Evolutionary conservation across 371 early-diverging fungal genomes (phyloP), one percentile per base, ranked within the genome.

Genomic region (Mortierella sp.): DNA sequence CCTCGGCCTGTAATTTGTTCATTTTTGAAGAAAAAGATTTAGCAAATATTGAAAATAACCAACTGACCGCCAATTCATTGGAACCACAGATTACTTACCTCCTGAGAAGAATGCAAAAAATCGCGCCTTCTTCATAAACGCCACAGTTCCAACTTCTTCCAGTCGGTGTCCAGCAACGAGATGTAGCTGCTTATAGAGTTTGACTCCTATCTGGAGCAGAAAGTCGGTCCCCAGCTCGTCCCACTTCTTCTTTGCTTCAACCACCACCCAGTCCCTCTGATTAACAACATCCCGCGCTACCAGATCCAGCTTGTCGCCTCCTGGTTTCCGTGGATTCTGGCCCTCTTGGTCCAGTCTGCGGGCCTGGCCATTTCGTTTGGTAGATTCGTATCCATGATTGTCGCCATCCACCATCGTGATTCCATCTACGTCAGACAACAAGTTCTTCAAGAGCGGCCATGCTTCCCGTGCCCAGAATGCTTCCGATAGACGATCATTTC

Each of bases 231-330:
- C 53, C 5, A 42, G 35, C 58, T 75, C 76, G 56, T 35, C 35
- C 76, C 70, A 70, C 2, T 75, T 69, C 62, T 71, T 74, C 54
- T 65, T 42, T 19, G 64, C 60, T 56, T 80, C 72, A 12, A 65
- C 75, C 22, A 81, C 61, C 1, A 81, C 59, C 72, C 75, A 72
- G 60, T 75, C 75, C 35, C 64, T 61, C 28, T 45, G 54, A 34
- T 71, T 54, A 1, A 37, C 61, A 2, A 59, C 59, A 37, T 81
- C 72, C 23, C 75, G 60, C 29, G 64, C 75, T 35, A 75, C 63
- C 68, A 81, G 34, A 35, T 75, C 72, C 61, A 75, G 23, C 68
- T 67, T 79, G 26, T 62, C 56, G 45, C 81, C 72, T 53, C 15
- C n/a, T 59, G 65, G 63, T 34, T 75, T 71, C 22, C 69, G 61